Conservation (phyloP, 192 early-diverging fungal species). For the Chytriomyces sp. region DNA sequence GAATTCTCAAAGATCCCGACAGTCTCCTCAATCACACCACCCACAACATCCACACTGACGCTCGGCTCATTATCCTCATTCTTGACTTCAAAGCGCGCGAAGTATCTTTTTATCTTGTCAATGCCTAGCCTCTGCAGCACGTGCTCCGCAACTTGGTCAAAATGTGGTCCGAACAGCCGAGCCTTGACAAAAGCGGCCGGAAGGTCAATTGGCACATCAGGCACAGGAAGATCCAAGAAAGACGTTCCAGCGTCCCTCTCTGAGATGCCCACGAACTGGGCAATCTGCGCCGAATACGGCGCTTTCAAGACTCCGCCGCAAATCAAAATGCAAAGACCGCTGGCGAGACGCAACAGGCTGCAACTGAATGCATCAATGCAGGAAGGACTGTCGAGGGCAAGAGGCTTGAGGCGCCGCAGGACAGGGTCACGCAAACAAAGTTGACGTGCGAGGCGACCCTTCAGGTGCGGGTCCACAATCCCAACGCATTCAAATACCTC, state of each 20-base stretch:
- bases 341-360: too few relatives aligned
- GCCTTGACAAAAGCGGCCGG: too few relatives aligned
- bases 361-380: too few relatives aligned
- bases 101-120: not conserved
- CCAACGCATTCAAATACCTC: conserved; percentile 8
- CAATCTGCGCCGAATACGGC: too few relatives aligned
- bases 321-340: too few relatives aligned
- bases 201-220: too few relatives aligned
- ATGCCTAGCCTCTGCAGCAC: not conserved
- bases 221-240: too few relatives aligned
- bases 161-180: conserved; percentile 1
- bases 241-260: too few relatives aligned
- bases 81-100: not conserved
- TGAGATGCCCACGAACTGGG: too few relatives aligned
- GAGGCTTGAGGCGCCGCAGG: not conserved
- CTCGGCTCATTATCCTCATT: conserved; percentile 1
- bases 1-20: not conserved
- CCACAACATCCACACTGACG: not conserved
- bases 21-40: conserved; percentile 24
- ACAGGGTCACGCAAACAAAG: not conserved
- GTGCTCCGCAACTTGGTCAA: not conserved
- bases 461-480: not conserved
- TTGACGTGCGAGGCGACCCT: not conserved
- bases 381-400: not conserved
- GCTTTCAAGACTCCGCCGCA: too few relatives aligned